Base-by-base conservation (phyloP, 306 rosid species). In the Carpinus viminea region DNA sequence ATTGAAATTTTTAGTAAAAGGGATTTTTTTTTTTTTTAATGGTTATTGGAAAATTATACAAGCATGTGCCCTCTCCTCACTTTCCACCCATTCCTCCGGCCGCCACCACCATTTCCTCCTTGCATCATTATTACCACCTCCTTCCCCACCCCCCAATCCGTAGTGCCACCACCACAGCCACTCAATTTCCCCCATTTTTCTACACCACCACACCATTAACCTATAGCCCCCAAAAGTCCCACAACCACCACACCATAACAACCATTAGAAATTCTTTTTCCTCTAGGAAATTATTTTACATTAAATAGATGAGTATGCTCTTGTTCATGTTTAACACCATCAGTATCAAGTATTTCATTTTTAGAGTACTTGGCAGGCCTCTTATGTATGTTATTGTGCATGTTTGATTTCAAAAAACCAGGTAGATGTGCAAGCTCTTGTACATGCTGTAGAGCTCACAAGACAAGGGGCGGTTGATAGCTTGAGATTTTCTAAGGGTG, bases 361-460 rank as follows among this genome's bases (percentile, higher is more conserved):
- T 53, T 64, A 45, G 54, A 59, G 48, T 10, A 48, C 75, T 36
- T 59, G 60, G 36, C 56, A 26, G 72, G 76, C 54, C 48, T 73
- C 60, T 18, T 53, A 45, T 47, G 74, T 55, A 51, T 75, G 74
- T 72, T 71, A 79, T 18, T 74, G 73, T 64, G 74, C 45, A 24
- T 84, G 79, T 70, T 82, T 83, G 76, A 60, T 66, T 85, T 21
- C 79, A 74, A 47, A 47, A 81, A 87, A 85, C 76, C 91, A 96
- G 99, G 96, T 90, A 81, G 99, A 96, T 90, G 89, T 93, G 79
- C 99, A 96, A 85, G 99, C 99, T 80, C 98, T 96, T 76, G 97
- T 92, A 47, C 99, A 96, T 82, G 99, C 99, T 79, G 99, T 96
- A 66, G 98, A 93, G 86, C 98, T 96, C 78, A 93, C 93, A 31